Base-by-base conservation (phyloP, 805 yeast genomes). In the Myxozyma neglecta region DNA sequence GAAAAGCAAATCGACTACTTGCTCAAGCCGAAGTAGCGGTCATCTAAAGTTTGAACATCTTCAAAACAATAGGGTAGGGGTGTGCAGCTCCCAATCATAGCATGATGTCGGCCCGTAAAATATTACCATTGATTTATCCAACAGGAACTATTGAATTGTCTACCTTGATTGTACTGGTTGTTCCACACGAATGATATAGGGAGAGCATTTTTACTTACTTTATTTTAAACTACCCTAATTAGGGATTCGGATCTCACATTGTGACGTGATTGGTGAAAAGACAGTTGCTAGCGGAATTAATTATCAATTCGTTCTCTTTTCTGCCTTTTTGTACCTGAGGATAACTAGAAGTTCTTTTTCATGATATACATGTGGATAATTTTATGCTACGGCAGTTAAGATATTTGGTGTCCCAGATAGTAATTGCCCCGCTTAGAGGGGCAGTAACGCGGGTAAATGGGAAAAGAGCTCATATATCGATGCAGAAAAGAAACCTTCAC, bases 371-470 rank as follows among this genome's bases (percentile, higher is more conserved):
- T 42, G 46, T n/a, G 46, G 14, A 42, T 42, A 14, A 10, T 20
- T 36, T 13, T 29, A 51, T 51, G 55, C 35, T 51, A 11, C 16
- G 55, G 55, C 39, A 24, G 37, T 24, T 51, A 24, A 46, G 55
- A 16, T 13, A 16, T 29, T 29, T 40, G 20, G 24, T 51, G 9
- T 24, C 47, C 16, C 45, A 37, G 18, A 34, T 20, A 34, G 39
- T 40, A 32, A 9, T 40, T 7, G 32, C 46, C 18, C 47, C 37
- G 24, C 32, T 51, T 13, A 16, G 44, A 14, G 44, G 46, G 18
- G 18, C 40, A 6, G 36, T 24, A 16, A 35, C 42, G 46, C 46
- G 46, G 46, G 46, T 42, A 8, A 42, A 42, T 20, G 46, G 11
- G 46, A 20, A 20, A 14, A 10, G 20, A 42, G 18, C 18, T 16